Percentiles rank a stretch among this genome's conserved stretches.
Conservation (phyloP, 768 basidiomycete species). For the Trametes cingulata region DNA sequence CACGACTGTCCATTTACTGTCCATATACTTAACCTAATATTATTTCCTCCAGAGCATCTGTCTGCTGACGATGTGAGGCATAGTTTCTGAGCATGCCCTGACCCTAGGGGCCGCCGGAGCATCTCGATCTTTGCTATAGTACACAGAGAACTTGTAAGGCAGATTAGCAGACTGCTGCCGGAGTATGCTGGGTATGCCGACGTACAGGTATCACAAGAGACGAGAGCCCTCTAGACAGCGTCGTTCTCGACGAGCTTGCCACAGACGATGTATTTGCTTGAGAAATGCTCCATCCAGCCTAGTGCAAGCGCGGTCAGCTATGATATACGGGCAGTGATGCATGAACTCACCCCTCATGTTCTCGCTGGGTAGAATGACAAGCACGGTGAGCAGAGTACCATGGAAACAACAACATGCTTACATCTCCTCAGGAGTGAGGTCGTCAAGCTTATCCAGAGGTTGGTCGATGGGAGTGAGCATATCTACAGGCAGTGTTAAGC, state of each 20-base stretch:
- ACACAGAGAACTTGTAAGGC: background rate
- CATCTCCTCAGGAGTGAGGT: conserved; percentile 82
- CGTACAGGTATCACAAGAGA: background rate
- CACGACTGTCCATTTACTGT: too few relatives aligned
- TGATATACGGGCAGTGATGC: background rate
- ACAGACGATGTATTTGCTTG: conserved; percentile 88
- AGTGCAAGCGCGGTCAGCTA: conserved; percentile 10
- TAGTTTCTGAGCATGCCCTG: background rate
- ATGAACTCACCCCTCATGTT: conserved; percentile 80
- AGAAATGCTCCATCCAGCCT: conserved; percentile 96
- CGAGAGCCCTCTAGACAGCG: conserved; percentile 24
- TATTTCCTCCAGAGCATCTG: too few relatives aligned
- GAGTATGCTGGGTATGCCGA: background rate
- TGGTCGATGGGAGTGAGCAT: conserved; percentile 90
- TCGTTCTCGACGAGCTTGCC: conserved; percentile 87
- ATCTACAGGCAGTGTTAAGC: conserved; percentile 45
- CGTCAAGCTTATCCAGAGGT: conserved; percentile 79
- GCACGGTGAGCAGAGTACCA: conserved; percentile 8
- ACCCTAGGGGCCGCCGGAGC: too few relatives aligned
- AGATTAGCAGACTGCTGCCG: background rate
- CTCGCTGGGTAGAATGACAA: conserved; percentile 51
- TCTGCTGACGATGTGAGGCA: background rate
- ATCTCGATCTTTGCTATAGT: too few relatives aligned
- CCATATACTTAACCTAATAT: too few relatives aligned
- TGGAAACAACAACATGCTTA: conserved; percentile 38